These are phyloP conservation scores for Prototheca wickerhamii DNA, from an alignment of 163 green algal species.

Conservation along the genomic window DNA sequence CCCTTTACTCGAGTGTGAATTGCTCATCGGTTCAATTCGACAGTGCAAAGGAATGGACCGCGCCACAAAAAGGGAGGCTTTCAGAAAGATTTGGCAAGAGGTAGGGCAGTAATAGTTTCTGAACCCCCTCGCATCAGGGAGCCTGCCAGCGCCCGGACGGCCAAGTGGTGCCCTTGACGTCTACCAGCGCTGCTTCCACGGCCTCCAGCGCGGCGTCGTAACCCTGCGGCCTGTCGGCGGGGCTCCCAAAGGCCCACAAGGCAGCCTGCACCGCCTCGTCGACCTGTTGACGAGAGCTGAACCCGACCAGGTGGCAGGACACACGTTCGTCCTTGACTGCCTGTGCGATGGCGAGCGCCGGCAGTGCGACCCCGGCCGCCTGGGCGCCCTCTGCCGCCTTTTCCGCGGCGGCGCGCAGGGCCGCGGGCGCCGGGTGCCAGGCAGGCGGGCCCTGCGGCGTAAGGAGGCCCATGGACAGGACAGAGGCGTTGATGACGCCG, in stretches of 20 bases:
- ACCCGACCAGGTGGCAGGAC: slow-evolving; percentile 69
- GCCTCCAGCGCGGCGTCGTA: slow-evolving; percentile 55
- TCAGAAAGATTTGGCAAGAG: too few relatives aligned
- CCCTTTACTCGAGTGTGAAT: too few relatives aligned
- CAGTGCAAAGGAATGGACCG: too few relatives aligned
- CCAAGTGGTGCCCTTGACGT: too few relatives aligned
- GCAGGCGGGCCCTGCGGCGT: slow-evolving; percentile 60
- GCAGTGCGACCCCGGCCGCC: slow-evolving; percentile 36
- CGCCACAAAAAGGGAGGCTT: too few relatives aligned
- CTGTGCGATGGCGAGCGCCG: slow-evolving; percentile 55
- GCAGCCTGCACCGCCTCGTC: not conserved
- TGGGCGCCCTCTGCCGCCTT: slow-evolving; percentile 33
- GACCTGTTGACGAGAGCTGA: slow-evolving; percentile 54
- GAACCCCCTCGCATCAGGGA: too few relatives aligned
- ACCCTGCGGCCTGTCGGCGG: not conserved
- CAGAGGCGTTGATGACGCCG: slow-evolving; percentile 79
- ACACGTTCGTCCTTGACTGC: slow-evolving; percentile 47
- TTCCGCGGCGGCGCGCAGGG: slow-evolving; percentile 43
- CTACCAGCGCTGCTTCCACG: slow-evolving; percentile 45
- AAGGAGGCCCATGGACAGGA: slow-evolving; percentile 86
- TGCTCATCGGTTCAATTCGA: too few relatives aligned
- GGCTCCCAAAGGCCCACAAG: not conserved
- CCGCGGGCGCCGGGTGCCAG: slow-evolving; percentile 77
- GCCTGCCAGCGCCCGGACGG: too few relatives aligned
- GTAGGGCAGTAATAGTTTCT: too few relatives aligned